Percentiles rank a stretch among this genome's conserved stretches.
These are phyloP conservation scores for Phaeotremella fagi DNA, from an alignment of 768 basidiomycete species.

Conservation along the genomic window DNA sequence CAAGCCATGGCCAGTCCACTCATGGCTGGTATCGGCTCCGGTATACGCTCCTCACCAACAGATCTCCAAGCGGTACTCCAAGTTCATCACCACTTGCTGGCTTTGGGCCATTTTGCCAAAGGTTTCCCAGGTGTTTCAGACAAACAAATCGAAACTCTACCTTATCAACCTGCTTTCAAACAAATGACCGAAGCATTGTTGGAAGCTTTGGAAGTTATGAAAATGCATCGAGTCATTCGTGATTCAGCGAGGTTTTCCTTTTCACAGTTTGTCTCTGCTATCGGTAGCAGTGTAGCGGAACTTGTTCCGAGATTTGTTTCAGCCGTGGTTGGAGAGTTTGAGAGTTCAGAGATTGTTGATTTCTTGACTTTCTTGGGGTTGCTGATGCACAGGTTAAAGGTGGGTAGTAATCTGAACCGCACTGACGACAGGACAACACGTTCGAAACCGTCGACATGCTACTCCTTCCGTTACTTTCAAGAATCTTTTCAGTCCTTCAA, in stretches of 20 bases:
- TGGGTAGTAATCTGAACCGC: constrained; percentile 42
- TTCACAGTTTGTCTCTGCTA: constrained; percentile 81
- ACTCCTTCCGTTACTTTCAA: constrained; percentile 74
- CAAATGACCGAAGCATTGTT: constrained; percentile 82
- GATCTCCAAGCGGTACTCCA: constrained; percentile 76
- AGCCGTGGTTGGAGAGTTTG: constrained; percentile 84
- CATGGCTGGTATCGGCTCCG: constrained; percentile 59
- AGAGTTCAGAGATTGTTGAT: constrained; percentile 85
- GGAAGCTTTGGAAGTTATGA: constrained; percentile 82
- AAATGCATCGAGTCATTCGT: constrained; percentile 74
- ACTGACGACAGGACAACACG: constrained; percentile 63
- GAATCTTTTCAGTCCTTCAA: constrained; percentile 73
- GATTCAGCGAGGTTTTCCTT: constrained; percentile 96
- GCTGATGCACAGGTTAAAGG: constrained; percentile 85
- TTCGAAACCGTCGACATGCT: constrained; percentile 85
- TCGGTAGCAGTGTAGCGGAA: constrained; percentile 77
- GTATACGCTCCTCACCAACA: constrained; percentile 56
- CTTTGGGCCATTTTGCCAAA: constrained; percentile 88
- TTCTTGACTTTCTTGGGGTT: constrained; percentile 93
- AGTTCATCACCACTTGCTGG: constrained; percentile 90
- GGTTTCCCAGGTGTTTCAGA: constrained; percentile 90
- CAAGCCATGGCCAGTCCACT: constrained; percentile 77
- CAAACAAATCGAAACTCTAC: constrained; percentile 52
- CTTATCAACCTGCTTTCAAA: constrained; percentile 70
- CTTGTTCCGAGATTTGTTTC: constrained; percentile 84